Base-by-base conservation (phyloP, 768 basidiomycete genomes). In the Suillus weaverae region DNA sequence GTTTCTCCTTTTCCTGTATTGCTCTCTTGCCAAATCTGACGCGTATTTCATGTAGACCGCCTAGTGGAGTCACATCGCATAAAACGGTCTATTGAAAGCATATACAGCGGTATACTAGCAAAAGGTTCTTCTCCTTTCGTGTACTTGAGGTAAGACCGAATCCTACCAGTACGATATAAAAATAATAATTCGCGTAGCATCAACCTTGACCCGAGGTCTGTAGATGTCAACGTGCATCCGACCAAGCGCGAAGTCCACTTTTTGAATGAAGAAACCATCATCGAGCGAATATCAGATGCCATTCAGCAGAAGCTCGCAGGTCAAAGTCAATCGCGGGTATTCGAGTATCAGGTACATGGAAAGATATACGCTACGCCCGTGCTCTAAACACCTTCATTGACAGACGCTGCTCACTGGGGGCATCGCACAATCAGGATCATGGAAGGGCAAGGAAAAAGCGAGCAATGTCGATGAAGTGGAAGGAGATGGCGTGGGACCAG, bases 221-320 rank as follows among this genome's bases (percentile, higher is more conserved):
- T 99, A 20, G 97, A 99, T 70, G 96, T 98, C 62, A 99, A 99
- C 70, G 95, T 99, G 9, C 96, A 98, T 73, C 97, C 97, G 0
- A 99, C 97, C 2, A 99, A 99, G 74, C 90, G 92, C 53, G 96
- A 98, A 74, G 95, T 98, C 1, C 93, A 95, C 69, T 99, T 99
- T 71, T 76, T 98, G 57, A 87, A 97, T 66, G 95, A 99, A 74
- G 97, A 98, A 61, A 81, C 78, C 16, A 92, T 98, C 70, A 89
- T 89, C 7, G 88, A 93, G 68, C 81, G 81, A 9, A 87, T 99
- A 53, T 86, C 90, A 16, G 87, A 91, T 70, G 82, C 82, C 1
- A 81, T 98, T 3, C 91, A 94, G 67, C 77, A 84, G 53, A 81
- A 79, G n/a, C 78, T 95, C 14, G 80, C 85, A 50, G 83, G 79